Evolutionary conservation across 1,284 basidiomycete species (phyloP), one percentile per base, ranked within the genome.

Genomic region (Ceratobasidium sp.): DNA sequence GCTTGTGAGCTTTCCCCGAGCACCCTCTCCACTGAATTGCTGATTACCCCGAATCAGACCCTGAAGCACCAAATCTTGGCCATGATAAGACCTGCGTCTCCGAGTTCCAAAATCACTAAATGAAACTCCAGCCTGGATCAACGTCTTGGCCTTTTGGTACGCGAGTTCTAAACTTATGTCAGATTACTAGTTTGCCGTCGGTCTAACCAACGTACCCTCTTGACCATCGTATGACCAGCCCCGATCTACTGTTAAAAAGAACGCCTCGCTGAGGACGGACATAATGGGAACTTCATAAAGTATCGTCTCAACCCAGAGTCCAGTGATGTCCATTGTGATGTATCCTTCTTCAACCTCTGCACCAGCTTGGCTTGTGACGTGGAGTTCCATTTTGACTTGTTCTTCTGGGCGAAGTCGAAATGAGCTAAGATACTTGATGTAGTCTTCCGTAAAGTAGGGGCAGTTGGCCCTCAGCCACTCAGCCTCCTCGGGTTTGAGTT

Each of bases 271-370:
- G 54, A 95, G 81, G 73, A 89, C 90, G 8, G 93, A 88, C 93
- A 98, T 94, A 53, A 98, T 82, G 1, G 94, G 95, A 0, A 98
- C 94, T 79, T 99, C 96, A 88, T 97, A 99, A 20, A 98, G 80
- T 70, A 99, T 98, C 6, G 92, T 88, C 73, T 98, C 94, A 0
- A 81, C 81, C 96, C 97, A 99, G 2, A 84, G 83, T 0, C 96
- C 96, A 32, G 77, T 76, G 10, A 89, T 87, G 69, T 86, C 84
- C 70, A 98, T 88, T 64, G 90, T 86, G 42, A 98, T 82, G 68
- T 84, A 79, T 0, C 96, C 96, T 67, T 79, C 78, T 38, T 87
- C 79, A 22, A 79, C 78, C 69, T 86, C 81, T 1, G 80, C 77
- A 20, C 50, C 50, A 12, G 62, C 35, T 20, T 82, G 79, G 43